Percentiles rank a stretch among this genome's conserved stretches.
Evolutionary conservation across 1,139 yeast genomes (phyloP).

Genomic region (Scheffersomyces titani): DNA sequence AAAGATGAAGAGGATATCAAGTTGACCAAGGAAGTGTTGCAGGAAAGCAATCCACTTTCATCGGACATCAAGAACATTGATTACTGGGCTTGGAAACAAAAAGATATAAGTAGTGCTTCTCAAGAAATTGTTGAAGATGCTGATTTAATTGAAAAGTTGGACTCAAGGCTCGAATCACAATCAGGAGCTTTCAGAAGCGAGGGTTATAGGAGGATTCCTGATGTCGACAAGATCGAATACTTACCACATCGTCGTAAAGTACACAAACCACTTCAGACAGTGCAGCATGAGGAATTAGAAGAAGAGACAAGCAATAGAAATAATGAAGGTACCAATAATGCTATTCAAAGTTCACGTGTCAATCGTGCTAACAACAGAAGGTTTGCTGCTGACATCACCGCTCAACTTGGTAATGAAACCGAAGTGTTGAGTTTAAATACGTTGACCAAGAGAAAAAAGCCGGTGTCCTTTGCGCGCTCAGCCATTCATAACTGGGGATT

Average conservation of each 20-base stretch:
- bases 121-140: conserved; percentile 28
- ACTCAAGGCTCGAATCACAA: conserved; percentile 39
- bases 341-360: conserved; percentile 72
- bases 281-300: conserved; percentile 59
- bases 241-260: conserved; percentile 71
- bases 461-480: conserved; percentile 92
- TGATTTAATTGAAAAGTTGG: conserved; percentile 33
- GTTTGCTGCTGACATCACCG: conserved; percentile 86
- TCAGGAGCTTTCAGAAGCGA: conserved; percentile 73
- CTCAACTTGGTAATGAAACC: conserved; percentile 81
- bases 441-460: conserved; percentile 85
- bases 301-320: conserved; percentile 4
- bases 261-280: conserved; percentile 56
- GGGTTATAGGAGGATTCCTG: conserved; percentile 75
- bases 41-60: conserved; percentile 21
- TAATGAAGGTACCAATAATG: conserved; percentile 11
- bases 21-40: conserved; percentile 50
- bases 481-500: conserved; percentile 98
- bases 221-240: conserved; percentile 70
- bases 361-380: conserved; percentile 89
- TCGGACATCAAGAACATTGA: conserved; percentile 41
- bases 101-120: conserved; percentile 27
- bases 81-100: conserved; percentile 72
- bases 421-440: conserved; percentile 77
- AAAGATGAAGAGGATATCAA: conserved; percentile 76